Percentiles rank a stretch among this genome's conserved stretches.
Evolutionary conservation across 2,329 filamentous ascomycete species (phyloP).

Genomic region (Ascochyta koolunga): DNA sequence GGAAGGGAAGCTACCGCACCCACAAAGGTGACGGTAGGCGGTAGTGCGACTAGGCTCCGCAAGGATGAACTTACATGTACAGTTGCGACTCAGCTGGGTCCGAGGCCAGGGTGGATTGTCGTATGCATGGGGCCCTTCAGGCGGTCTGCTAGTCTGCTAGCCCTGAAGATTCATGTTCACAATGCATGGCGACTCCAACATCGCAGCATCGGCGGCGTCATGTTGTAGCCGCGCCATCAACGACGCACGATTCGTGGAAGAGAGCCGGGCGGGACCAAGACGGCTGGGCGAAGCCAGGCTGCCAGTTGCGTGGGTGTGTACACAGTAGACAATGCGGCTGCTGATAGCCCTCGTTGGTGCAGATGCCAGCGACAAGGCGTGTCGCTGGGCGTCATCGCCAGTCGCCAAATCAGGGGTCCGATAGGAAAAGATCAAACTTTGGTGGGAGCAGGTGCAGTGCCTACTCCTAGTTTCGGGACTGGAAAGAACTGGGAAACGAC

Average conservation of each 20-base stretch:
- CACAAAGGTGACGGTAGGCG: slow-evolving; percentile 38
- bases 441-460: slow-evolving; percentile 29
- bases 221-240: slow-evolving; percentile 42
- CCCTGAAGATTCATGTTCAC: slow-evolving; percentile 28
- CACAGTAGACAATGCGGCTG: slow-evolving; percentile 22
- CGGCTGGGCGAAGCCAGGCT: slow-evolving; percentile 17
- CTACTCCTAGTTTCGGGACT: slow-evolving; percentile 37
- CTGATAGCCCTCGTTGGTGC: slow-evolving; percentile 22
- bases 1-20: slow-evolving; percentile 32
- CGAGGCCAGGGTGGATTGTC: slow-evolving; percentile 33
- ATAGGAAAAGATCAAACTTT: slow-evolving; percentile 30
- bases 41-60: slow-evolving; percentile 40
- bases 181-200: slow-evolving; percentile 31
- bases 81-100: slow-evolving; percentile 45
- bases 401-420: slow-evolving; percentile 32
- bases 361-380: slow-evolving; percentile 26
- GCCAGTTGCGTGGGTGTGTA: slow-evolving; percentile 17
- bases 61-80: slow-evolving; percentile 27
- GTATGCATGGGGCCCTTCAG: slow-evolving; percentile 41
- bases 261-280: slow-evolving; percentile 25
- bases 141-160: slow-evolving; percentile 46
- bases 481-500: slow-evolving; percentile 29
- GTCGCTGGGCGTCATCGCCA: slow-evolving; percentile 22
- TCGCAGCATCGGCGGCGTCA: slow-evolving; percentile 26
- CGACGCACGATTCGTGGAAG: slow-evolving; percentile 29